These are phyloP conservation scores for Pseudocercospora fijiensis DNA, from an alignment of 2,329 filamentous ascomycete genomes.

Conservation along the genomic window DNA sequence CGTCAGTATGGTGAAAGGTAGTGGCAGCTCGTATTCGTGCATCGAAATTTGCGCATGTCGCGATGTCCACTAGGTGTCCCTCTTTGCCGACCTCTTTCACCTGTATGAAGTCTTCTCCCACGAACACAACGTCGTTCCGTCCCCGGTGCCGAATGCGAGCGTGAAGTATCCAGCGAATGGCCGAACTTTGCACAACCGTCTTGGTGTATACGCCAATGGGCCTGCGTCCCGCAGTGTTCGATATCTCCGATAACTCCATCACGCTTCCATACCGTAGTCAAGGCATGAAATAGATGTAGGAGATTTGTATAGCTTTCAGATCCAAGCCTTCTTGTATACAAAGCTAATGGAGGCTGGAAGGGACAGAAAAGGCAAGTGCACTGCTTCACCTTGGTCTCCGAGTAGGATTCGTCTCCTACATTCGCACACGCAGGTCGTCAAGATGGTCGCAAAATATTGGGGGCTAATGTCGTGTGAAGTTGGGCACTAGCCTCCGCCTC, in stretches of 20 bases:
- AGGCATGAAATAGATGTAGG: neutral
- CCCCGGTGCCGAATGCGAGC: conserved; percentile 69
- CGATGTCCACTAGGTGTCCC: conserved; percentile 71
- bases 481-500: conserved; percentile 4
- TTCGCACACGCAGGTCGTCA: conserved; percentile 5
- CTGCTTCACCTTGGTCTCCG: neutral
- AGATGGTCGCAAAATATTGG: neutral
- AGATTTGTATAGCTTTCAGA: neutral
- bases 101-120: conserved; percentile 79
- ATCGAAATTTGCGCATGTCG: conserved; percentile 75
- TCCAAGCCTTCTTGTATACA: neutral
- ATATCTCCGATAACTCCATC: conserved; percentile 12
- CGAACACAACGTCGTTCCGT: conserved; percentile 80
- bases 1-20: conserved; percentile 59
- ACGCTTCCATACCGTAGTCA: conserved; percentile 11
- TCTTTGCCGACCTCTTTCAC: conserved; percentile 65
- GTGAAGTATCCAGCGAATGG: conserved; percentile 73
- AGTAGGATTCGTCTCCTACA: neutral
- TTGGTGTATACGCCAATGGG: conserved; percentile 72
- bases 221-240: neutral
- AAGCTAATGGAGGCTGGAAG: neutral
- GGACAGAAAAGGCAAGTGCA: conserved; percentile 7
- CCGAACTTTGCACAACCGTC: conserved; percentile 74
- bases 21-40: conserved; percentile 75
- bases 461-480: conserved; percentile 3